Conservation (phyloP, 164 flowering plant genomes). For the Vitis amurensis region DNA sequence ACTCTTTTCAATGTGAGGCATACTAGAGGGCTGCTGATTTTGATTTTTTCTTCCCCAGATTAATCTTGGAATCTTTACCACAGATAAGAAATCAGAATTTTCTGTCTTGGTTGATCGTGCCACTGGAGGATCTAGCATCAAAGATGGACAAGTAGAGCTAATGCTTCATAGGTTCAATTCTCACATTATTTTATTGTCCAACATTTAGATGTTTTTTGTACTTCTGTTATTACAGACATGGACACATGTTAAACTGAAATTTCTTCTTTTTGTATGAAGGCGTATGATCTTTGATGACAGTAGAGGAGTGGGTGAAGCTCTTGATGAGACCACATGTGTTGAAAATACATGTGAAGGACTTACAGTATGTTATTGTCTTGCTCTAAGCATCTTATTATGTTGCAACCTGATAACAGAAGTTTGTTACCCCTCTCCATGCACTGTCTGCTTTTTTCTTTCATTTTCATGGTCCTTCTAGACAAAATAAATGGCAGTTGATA, state of each 20-base stretch:
- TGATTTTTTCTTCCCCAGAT: conserved; percentile 41
- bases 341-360: conserved; percentile 63
- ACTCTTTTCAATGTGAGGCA: not conserved
- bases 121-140: conserved; percentile 75
- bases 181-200: conserved; percentile 1
- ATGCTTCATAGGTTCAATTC: conserved; percentile 79
- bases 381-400: not conserved
- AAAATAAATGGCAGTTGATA: no score
- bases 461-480: no score
- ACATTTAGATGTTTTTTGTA: not conserved
- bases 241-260: conserved; percentile 7
- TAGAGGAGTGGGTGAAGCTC: conserved; percentile 77
- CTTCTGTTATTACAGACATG: not conserved
- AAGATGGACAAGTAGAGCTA: conserved; percentile 79
- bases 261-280: conserved; percentile 30
- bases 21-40: not conserved
- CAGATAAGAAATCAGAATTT: conserved; percentile 62
- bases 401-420: not conserved
- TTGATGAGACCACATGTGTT: conserved; percentile 71
- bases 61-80: conserved; percentile 70
- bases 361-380: conserved; percentile 37
- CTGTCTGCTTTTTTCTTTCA: not conserved
- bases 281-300: conserved; percentile 58
- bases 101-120: conserved; percentile 93
- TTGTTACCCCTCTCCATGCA: no score